Evolutionary conservation across 768 basidiomycete species (phyloP), one percentile per base, ranked within the genome.

Genomic region (Lactarius trivialis): DNA sequence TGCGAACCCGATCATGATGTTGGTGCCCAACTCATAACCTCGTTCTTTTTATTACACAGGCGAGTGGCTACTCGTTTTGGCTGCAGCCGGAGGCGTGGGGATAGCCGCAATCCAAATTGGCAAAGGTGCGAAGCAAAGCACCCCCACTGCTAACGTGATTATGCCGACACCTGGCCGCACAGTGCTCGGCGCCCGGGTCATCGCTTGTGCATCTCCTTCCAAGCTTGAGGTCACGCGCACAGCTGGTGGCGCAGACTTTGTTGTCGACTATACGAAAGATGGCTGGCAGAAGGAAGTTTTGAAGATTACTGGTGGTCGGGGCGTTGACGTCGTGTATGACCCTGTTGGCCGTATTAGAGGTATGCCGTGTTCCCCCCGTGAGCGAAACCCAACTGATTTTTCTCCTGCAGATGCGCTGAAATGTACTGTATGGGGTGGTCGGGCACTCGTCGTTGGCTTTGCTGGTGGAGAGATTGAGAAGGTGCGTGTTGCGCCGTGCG

Each of bases 11-110:
- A 41, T 41, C 36, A 34, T 34, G 1, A 12, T 0, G 36, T 17
- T 15, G 15, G 2, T 17, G 14, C 9, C 3, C 33, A 11, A 32
- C 56, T 37, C 21, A 37, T 26, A 19, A 9, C 17, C 24, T 28
- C 32, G 36, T 41, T n/a, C 19, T 9, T 41, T n/a, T 48, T 58
- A 19, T 48, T 14, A n/a, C 36, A 8, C 54, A 89, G 90, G 89
- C 24, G 96, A 98, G 75, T 93, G 88, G 83, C 83, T 97, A 3
- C 83, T 99, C 3, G 86, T 98, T 4, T 92, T 93, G 55, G 96
- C 94, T 7, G 91, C 91, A n/a, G 96, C 95, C 1, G 96, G 96
- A 3, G 96, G 94, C 14, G 94, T 98, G 5, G 95, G 95, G 0
- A 85, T 96, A 55, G 85, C 87, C 7, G 95, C 96, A 7, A 85